Percentiles rank a stretch among this genome's conserved stretches.
Conservation (phyloP, 1,139 yeast genomes). For the Candida glucosophila region DNA sequence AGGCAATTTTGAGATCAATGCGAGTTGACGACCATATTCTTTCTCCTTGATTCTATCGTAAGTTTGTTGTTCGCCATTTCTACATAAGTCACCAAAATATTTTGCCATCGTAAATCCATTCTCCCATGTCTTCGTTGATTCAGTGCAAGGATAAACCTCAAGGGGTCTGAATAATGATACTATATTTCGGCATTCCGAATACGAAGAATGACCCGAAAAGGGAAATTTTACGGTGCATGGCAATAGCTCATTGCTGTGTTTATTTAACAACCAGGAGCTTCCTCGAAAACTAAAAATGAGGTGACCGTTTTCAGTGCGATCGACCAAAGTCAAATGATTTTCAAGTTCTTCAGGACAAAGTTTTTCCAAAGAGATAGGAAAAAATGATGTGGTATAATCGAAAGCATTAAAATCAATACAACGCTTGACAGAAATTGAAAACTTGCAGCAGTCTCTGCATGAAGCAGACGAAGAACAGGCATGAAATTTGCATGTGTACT, state of each 20-base stretch:
- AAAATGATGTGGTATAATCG: conserved; percentile 21
- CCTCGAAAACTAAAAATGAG: conserved; percentile 14
- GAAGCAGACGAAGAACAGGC: conserved; percentile 17
- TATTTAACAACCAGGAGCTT: conserved; percentile 21
- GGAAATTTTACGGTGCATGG: conserved; percentile 32
- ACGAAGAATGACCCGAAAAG: conserved; percentile 52
- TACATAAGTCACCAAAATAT: conserved; percentile 32
- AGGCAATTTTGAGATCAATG: no score
- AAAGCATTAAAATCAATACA: conserved; percentile 32
- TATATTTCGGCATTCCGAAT: conserved; percentile 33
- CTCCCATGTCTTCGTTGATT: conserved; percentile 25
- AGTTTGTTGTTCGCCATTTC: not conserved
- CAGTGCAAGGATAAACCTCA: conserved; percentile 41
- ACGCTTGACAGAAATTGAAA: conserved; percentile 23
- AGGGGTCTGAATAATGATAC: conserved; percentile 28
- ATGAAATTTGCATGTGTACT: conserved; percentile 12
- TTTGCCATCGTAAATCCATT: conserved; percentile 36
- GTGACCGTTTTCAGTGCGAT: conserved; percentile 16
- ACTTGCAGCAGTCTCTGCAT: conserved; percentile 6
- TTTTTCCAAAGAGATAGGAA: conserved; percentile 15
- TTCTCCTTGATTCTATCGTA: not conserved
- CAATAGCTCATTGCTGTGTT: conserved; percentile 20
- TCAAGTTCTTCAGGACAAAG: conserved; percentile 11
- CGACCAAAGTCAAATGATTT: conserved; percentile 8
- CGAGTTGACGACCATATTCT: no score